phyloP scores from a whole-genome alignment of 2,329 filamentous ascomycete species.

The Aspergillus glaucus region DNA sequence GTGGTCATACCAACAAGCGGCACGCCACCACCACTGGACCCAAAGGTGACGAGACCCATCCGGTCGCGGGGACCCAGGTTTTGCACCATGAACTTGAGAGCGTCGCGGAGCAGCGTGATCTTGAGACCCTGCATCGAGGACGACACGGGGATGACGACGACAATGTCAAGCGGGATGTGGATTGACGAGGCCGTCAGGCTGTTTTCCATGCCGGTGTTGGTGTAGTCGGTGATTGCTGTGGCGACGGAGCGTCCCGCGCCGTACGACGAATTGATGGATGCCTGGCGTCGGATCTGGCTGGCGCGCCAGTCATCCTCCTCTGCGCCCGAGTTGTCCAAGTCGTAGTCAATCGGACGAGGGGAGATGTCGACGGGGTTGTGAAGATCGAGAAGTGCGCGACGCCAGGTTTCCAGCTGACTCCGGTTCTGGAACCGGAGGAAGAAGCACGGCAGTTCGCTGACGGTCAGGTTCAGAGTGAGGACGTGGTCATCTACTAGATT shows the following conservation, averaged over 20 bases:
- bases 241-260: conserved; percentile 75
- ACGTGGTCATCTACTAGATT: conserved; percentile 63
- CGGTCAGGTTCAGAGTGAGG: conserved; percentile 82
- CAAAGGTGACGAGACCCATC: conserved; percentile 96
- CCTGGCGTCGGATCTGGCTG: conserved; percentile 59
- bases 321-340: conserved; percentile 70
- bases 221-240: conserved; percentile 89
- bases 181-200: conserved; percentile 58
- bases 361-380: conserved; percentile 57
- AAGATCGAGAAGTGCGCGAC: conserved; percentile 76
- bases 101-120: conserved; percentile 87
- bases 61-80: conserved; percentile 87
- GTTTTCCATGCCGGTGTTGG: conserved; percentile 53
- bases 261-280: conserved; percentile 76
- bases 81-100: conserved; percentile 83
- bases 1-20: conserved; percentile 97
- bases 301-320: conserved; percentile 81
- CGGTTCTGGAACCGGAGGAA: conserved; percentile 83
- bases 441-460: conserved; percentile 86
- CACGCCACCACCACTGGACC: conserved; percentile 85
- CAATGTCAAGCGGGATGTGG: conserved; percentile 89
- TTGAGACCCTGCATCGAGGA: conserved; percentile 99
- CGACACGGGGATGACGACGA: conserved; percentile 93
- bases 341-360: conserved; percentile 67
- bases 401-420: conserved; percentile 78